Conservation (phyloP, 768 basidiomycete species). For the Pleurotus platypus region DNA sequence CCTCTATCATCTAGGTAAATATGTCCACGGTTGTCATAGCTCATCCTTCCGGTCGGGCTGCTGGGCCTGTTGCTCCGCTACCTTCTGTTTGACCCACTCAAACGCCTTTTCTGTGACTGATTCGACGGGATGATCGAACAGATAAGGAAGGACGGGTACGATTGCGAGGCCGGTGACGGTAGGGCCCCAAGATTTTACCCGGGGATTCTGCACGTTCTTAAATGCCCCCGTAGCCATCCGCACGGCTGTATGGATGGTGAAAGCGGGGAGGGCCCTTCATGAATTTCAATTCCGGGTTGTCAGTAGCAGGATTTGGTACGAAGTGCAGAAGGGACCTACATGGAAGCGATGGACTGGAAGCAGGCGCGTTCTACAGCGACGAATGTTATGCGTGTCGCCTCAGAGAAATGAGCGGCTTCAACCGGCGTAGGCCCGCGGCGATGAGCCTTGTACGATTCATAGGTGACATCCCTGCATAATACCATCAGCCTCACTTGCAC, state of each 20-base stretch:
- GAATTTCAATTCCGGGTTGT: not conserved
- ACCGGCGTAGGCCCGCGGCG: conserved; percentile 60
- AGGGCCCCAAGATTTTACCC: conserved; percentile 70
- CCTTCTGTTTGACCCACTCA: conserved; percentile 61
- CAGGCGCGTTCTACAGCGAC: conserved; percentile 73
- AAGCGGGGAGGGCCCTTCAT: conserved; percentile 72
- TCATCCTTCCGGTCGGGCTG: conserved; percentile 21
- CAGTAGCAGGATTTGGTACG: too few species aligned
- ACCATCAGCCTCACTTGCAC: not conserved
- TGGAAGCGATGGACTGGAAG: conserved; percentile 81
- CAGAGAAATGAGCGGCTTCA: conserved; percentile 68
- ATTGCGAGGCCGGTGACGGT: conserved; percentile 70
- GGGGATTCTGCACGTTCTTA: conserved; percentile 50
- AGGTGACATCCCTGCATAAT: conserved; percentile 59
- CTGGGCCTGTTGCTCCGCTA: conserved; percentile 36
- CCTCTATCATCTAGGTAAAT: not conserved
- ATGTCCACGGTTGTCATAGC: conserved; percentile 19
- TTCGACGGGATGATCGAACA: conserved; percentile 82
- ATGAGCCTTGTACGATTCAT: conserved; percentile 79
- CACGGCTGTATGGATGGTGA: conserved; percentile 84
- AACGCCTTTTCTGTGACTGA: conserved; percentile 63
- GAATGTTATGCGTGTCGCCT: conserved; percentile 63
- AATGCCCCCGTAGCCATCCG: conserved; percentile 70
- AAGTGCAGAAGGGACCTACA: conserved; percentile 41
- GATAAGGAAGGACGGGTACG: conserved; percentile 69